Evolutionary conservation across 2,329 filamentous ascomycete species (phyloP), one percentile per base, ranked within the genome.

Genomic region (Fusarium abutilonis): DNA sequence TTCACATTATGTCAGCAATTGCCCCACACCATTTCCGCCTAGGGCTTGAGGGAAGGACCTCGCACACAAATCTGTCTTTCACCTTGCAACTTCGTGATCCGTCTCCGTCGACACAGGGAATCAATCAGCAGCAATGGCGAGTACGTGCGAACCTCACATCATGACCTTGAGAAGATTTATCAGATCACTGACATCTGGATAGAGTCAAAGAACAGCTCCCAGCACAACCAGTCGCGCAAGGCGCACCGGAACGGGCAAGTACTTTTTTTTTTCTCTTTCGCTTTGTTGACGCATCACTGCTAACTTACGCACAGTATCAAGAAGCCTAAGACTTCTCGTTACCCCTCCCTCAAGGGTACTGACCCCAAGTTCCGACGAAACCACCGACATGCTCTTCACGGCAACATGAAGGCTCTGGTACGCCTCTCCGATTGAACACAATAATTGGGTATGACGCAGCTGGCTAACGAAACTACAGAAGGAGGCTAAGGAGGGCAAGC

Each of bases 191-290:
- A 71, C 61, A 40, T 44, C 63, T 46, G 35, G 56, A 28, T 79
- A 97, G 93, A 98, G 88, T 98, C 95, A 77, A 98, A 98, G 93
- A 98, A 98, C 90, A 96, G 92, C 85, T 97, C 94, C 77, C 94
- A 98, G 88, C 93, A 97, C 86, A 97, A 97, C 85, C 91, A 95
- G 89, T 88, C 87, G 81, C 91, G 91, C 86, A 99, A 99, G 91
- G 93, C 93, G 84, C 95, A 99, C 90, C 89, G 90, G 80, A 99
- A 99, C 87, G 95, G 95, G 94, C 97, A 90, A 76, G 89, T 84
- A 55, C 67, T 42, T 58, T 43, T 35, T 39, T 19, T 19, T 19
- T 19, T 19, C 19, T 19, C 19, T 19, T 19, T 9, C 36, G 35
- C 28, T 19, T 17, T n/a, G 17, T 23, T 32, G 28, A 39, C 48